Evolutionary conservation across 148 eudicot genomes (phyloP).

Genomic region (Camellia lanceoleosa): DNA sequence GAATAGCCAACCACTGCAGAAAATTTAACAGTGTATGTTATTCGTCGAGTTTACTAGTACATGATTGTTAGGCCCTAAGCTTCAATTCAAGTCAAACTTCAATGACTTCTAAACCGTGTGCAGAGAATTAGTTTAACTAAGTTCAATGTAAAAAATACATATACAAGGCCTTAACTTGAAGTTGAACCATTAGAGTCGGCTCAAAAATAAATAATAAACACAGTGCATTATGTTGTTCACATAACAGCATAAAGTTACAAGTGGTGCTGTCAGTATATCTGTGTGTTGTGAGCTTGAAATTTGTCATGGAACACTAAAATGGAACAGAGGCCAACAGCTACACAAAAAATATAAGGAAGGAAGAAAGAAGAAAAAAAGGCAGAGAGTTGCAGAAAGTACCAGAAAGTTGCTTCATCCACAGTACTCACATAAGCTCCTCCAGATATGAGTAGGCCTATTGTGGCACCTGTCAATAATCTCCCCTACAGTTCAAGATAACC

Average conservation of each 20-base stretch:
- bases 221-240: neutral
- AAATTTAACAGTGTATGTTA: conserved; percentile 1
- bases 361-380: neutral
- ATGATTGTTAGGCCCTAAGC: neutral
- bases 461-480: conserved; percentile 71
- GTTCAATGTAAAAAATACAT: neutral
- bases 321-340: neutral
- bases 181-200: neutral
- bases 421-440: conserved; percentile 99
- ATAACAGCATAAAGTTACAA: neutral
- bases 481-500: conserved; percentile 46
- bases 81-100: neutral
- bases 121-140: neutral
- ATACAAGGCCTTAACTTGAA: neutral
- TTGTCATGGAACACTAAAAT: neutral
- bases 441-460: conserved; percentile 71
- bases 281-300: conserved; percentile 1
- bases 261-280: neutral
- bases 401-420: conserved; percentile 97
- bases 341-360: neutral
- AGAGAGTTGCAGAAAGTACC: conserved; percentile 37
- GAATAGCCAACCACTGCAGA: conserved; percentile 96
- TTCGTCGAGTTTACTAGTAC: neutral
- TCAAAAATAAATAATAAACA: neutral
- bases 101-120: neutral